phyloP scores from a whole-genome alignment of 2,329 filamentous ascomycete species.

The Plectosphaerella cucumerina region DNA sequence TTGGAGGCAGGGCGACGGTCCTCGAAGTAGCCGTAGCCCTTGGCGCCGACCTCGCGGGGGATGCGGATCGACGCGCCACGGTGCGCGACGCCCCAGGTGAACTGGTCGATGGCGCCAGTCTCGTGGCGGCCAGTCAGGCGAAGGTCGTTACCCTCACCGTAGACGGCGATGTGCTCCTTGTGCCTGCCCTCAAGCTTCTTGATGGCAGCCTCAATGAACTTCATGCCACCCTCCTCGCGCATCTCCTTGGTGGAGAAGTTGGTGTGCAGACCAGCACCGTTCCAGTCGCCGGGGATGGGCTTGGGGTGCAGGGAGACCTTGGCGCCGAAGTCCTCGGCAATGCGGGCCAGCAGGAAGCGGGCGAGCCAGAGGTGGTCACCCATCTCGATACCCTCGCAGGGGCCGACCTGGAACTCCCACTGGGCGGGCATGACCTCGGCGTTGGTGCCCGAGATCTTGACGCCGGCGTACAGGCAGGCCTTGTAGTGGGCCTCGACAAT shows the following conservation, averaged over 20 bases:
- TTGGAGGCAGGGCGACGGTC: constrained; percentile 76
- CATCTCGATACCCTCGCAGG: constrained; percentile 82
- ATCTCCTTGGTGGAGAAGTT: constrained; percentile 92
- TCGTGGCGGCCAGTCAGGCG: constrained; percentile 93
- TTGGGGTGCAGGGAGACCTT: constrained; percentile 96
- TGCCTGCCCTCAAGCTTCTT: constrained; percentile 79
- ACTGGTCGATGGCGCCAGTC: constrained; percentile 89
- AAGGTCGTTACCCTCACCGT: constrained; percentile 92
- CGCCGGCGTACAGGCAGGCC: constrained; percentile 61
- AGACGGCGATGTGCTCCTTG: constrained; percentile 84
- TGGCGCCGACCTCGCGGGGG: constrained; percentile 75
- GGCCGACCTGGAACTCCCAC: constrained; percentile 97
- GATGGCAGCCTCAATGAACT: constrained; percentile 82
- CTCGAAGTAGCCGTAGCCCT: constrained; percentile 95
- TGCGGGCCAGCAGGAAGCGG: constrained; percentile 79
- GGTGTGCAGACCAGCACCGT: constrained; percentile 88
- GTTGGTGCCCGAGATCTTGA: constrained; percentile 97
- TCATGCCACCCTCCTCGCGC: constrained; percentile 86
- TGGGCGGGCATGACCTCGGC: constrained; percentile 98
- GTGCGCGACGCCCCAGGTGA: constrained; percentile 93
- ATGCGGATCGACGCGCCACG: constrained; percentile 93
- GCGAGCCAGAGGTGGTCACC: constrained; percentile 93
- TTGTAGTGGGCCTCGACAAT: constrained; percentile 95
- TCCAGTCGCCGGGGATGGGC: constrained; percentile 84
- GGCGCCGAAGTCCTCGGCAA: constrained; percentile 94